Evolutionary conservation across 164 flowering plant species (phyloP).

Genomic region (grape (Vitis vinifera)): ASM3070453v1 NC_081821.1:12763001-12763500

Average conservation of each 20-base stretch:
- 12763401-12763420: no score
- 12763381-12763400: no score
- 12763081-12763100: neutral
- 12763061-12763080: neutral
- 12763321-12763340: slow-evolving; percentile 1
- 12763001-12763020: neutral
- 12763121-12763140: no score
- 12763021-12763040: neutral
- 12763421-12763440: no score
- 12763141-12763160: no score
- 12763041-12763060: neutral
- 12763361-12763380: no score
- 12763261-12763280: slow-evolving; percentile 1
- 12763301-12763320: slow-evolving; percentile 23
- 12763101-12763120: neutral
- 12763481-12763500: no score
- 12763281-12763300: slow-evolving; percentile 24
- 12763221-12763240: neutral
- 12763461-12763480: no score
- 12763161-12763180: neutral
- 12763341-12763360: neutral
- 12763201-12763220: neutral
- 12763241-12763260: neutral
- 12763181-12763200: neutral
- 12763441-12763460: no score